Evolutionary conservation across 192 early-diverging fungal genomes (phyloP).

Genomic region (Backusella macrospora): DNA sequence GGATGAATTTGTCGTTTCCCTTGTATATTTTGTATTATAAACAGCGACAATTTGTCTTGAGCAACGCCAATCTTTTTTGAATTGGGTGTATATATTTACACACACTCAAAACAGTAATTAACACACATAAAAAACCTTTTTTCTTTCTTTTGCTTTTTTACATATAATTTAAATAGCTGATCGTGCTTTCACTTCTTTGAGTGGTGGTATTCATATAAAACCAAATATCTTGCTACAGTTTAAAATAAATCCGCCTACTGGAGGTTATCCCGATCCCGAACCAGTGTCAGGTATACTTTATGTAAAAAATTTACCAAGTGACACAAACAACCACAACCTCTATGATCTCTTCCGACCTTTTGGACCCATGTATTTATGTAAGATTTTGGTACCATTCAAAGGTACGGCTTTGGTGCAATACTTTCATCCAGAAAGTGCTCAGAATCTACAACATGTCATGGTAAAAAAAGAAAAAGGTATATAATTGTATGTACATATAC

Average conservation of each 20-base stretch:
- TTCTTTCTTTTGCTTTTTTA: neutral
- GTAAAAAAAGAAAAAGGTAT: constrained; percentile 23
- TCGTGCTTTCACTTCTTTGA: constrained; percentile 45
- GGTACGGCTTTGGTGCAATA: constrained; percentile 43
- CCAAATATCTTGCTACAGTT: constrained; percentile 25
- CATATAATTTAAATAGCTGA: constrained; percentile 33
- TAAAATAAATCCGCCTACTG: constrained; percentile 26
- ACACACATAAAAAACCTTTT: neutral
- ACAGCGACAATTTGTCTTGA: too few species aligned
- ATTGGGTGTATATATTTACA: neutral
- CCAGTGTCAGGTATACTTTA: constrained; percentile 34
- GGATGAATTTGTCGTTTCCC: too few species aligned
- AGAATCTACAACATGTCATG: constrained; percentile 29
- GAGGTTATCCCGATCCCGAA: constrained; percentile 28
- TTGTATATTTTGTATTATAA: too few species aligned
- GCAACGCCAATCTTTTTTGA: too few species aligned
- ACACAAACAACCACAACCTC: constrained; percentile 32
- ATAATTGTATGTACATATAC: too few species aligned
- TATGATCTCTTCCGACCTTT: constrained; percentile 44
- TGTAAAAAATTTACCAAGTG: constrained; percentile 35
- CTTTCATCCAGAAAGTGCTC: constrained; percentile 35
- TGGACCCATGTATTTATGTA: constrained; percentile 45
- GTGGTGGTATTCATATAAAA: constrained; percentile 25
- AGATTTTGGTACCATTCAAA: constrained; percentile 31
- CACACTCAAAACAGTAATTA: neutral